phyloP scores from a whole-genome alignment of 805 yeast species.

The Danielia reshetovae region DNA sequence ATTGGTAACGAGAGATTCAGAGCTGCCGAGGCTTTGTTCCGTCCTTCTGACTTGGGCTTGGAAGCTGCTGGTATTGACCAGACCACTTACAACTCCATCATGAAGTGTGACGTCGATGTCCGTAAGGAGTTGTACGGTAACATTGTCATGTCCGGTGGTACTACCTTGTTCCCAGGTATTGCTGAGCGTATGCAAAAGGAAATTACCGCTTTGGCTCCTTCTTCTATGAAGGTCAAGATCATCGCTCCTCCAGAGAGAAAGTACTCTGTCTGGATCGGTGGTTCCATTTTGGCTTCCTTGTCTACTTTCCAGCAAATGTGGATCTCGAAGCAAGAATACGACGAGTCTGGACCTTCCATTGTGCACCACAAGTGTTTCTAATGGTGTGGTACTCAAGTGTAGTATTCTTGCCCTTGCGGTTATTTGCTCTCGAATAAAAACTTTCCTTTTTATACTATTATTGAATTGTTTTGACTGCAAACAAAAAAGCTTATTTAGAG shows the following conservation, averaged over 20 bases:
- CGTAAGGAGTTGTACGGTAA: slow-evolving; percentile 98
- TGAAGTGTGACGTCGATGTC: slow-evolving; percentile 98
- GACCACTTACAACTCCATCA: slow-evolving; percentile 91
- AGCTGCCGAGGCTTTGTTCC: slow-evolving; percentile 99
- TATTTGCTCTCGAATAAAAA: slow-evolving; percentile 8
- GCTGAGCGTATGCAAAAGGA: slow-evolving; percentile 99
- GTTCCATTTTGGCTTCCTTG: slow-evolving; percentile 97
- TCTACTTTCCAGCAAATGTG: slow-evolving; percentile 99
- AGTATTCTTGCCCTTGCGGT: slow-evolving; percentile 13
- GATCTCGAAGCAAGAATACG: slow-evolving; percentile 99
- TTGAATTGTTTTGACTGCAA: slow-evolving; percentile 16
- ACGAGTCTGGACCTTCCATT: slow-evolving; percentile 99
- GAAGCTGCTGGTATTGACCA: slow-evolving; percentile 99
- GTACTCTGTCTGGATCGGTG: slow-evolving; percentile 99
- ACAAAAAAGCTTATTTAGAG: slow-evolving; percentile 4
- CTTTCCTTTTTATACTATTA: slow-evolving; percentile 5
- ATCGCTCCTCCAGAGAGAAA: slow-evolving; percentile 99
- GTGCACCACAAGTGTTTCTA: slow-evolving; percentile 95
- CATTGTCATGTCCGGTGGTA: slow-evolving; percentile 99
- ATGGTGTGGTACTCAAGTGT: slow-evolving; percentile 20
- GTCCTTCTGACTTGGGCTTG: slow-evolving; percentile 83
- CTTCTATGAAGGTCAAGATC: slow-evolving; percentile 99
- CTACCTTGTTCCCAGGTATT: slow-evolving; percentile 99
- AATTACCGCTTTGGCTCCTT: slow-evolving; percentile 98
- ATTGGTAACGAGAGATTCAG: slow-evolving; percentile 99